Conservation (phyloP, 73 alveolate species). For the Stentor roeselii region DNA sequence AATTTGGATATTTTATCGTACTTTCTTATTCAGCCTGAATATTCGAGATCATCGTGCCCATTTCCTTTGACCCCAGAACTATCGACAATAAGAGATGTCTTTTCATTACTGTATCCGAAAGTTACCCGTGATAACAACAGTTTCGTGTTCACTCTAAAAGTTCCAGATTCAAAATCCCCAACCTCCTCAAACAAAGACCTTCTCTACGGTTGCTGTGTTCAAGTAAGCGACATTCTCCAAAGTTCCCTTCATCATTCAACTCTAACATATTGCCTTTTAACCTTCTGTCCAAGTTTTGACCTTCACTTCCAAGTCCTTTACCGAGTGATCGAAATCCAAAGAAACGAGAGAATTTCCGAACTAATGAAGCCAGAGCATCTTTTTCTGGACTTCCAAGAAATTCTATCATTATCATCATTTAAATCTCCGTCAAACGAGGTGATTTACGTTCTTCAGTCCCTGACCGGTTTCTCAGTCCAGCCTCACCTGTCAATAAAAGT, state of each 20-base stretch:
- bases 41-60: too few relatives aligned
- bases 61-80: neutral
- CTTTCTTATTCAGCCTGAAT: neutral
- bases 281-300: conserved; percentile 15
- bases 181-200: neutral
- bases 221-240: neutral
- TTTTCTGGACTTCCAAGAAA: neutral
- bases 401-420: neutral
- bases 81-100: neutral
- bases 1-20: too few relatives aligned
- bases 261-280: neutral
- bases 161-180: neutral
- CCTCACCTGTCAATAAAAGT: neutral
- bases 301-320: conserved; percentile 4
- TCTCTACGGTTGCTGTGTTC: conserved; percentile 13
- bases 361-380: neutral
- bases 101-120: neutral
- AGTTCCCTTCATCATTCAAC: neutral
- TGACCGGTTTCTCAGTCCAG: neutral
- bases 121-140: neutral
- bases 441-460: neutral
- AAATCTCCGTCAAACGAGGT: neutral
- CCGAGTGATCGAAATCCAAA: neutral
- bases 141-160: conserved; percentile 13
- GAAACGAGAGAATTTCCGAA: neutral